phyloP scores from a whole-genome alignment of 2,329 filamentous ascomycete genomes.

The Byssochlamys sp. region DNA sequence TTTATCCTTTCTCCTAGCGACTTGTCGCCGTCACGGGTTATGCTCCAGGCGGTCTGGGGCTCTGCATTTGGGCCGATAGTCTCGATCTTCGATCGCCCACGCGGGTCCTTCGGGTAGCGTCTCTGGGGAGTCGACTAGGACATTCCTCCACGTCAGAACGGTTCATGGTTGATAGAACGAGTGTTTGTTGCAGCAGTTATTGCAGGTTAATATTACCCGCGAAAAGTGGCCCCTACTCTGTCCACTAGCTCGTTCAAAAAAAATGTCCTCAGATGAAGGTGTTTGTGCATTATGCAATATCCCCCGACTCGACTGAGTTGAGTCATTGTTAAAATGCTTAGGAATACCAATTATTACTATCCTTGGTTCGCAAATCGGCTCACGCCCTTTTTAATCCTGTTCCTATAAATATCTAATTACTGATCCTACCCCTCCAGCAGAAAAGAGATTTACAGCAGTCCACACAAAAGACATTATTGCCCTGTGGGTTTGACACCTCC shows the following conservation, averaged over 20 bases:
- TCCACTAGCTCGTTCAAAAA: too few species aligned
- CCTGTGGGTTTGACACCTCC: not conserved
- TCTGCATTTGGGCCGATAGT: conserved; percentile 12
- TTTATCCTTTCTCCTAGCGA: not conserved
- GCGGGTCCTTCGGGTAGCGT: conserved; percentile 9
- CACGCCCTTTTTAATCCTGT: not conserved
- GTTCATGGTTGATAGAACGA: not conserved
- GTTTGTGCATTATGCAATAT: too few species aligned
- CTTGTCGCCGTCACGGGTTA: not conserved
- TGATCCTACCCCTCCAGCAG: not conserved
- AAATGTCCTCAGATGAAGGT: too few species aligned
- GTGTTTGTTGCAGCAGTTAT: too few species aligned
- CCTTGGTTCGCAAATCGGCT: not conserved
- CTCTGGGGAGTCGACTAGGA: not conserved
- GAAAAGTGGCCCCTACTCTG: too few species aligned
- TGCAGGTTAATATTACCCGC: too few species aligned
- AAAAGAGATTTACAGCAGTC: not conserved
- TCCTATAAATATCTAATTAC: not conserved
- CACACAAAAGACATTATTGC: not conserved
- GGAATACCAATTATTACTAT: not conserved
- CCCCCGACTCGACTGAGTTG: too few species aligned
- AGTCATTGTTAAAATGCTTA: not conserved
- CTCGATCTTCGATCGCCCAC: conserved; percentile 13
- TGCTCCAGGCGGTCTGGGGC: conserved; percentile 5
- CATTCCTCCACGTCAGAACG: not conserved